These are phyloP conservation scores for Ogataea ramenticola DNA, from an alignment of 805 yeast species.

Conservation along the genomic window DNA sequence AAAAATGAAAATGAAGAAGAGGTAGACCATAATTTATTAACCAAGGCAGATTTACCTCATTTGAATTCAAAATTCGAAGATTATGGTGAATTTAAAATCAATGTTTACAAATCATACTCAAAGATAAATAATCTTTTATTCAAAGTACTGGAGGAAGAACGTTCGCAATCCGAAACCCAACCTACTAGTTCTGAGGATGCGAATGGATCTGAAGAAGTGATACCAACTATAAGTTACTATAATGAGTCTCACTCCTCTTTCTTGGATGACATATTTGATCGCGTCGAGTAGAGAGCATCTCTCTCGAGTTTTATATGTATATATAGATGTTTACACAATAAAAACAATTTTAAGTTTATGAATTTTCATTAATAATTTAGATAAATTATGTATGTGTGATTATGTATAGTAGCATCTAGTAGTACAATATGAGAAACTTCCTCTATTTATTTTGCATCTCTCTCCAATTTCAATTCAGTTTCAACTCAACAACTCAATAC, in stretches of 20 bases:
- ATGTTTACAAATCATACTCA: constrained; percentile 10
- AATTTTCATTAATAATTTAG: no score
- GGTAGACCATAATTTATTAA: not conserved
- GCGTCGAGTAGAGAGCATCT: not conserved
- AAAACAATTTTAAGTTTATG: no score
- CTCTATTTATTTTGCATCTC: no score
- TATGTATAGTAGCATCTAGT: not conserved
- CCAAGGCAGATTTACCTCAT: not conserved
- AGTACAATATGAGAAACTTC: not conserved
- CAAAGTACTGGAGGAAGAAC: not conserved
- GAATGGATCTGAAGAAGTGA: not conserved
- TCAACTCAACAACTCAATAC: constrained; percentile 34
- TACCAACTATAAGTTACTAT: not conserved
- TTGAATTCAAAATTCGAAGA: not conserved
- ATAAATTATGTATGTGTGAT: no score
- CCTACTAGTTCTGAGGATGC: no score
- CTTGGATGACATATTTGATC: constrained; percentile 1
- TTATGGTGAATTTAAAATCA: constrained; percentile 15
- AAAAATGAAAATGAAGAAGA: constrained; percentile 3
- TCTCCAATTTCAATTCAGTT: not conserved
- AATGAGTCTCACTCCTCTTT: not conserved
- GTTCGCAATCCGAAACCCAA: no score
- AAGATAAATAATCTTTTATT: constrained; percentile 8
- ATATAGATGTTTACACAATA: no score
- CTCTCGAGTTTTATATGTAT: no score